Base-by-base conservation (phyloP, 306 rosid species). In the Vicia faba region DNA sequence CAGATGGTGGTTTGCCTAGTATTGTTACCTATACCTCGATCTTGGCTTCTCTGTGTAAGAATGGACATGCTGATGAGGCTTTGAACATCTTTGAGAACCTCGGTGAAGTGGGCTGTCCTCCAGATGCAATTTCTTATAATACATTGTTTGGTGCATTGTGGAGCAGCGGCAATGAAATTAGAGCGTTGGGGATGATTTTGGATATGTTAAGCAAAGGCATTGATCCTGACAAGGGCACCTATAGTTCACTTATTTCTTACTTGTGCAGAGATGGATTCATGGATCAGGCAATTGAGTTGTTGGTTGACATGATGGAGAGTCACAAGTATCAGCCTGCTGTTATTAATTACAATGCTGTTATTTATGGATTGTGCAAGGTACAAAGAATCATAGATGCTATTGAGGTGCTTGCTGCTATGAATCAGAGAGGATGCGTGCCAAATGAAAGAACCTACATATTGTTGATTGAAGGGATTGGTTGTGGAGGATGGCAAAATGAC, bases 211-310 rank as follows among this genome's bases (percentile, higher is more conserved):
- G 63, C 77, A 86, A 82, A 8, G 81, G 79, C 16, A 77, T 87
- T 40, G 85, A 75, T 26, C 91, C 98, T 4, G 96, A 92, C 28
- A 80, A 64, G 70, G 82, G 87, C 50, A 92, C 98, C 0, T 92
- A 92, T 35, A 87, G 87, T 64, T 84, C 91, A 2, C 93, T 92
- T 3, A 80, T 92, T 62, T 87, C 93, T 3, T 81, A 86, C 50
- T 83, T 92, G 86, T 92, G 98, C 78, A 85, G 98, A 78, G 96
- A 92, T 64, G 88, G 93, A 16, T 18, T 92, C 89, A 92, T 89
- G 64, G 75, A 84, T 50, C 84, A 86, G 84, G 98, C 96, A 12
- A 80, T 89, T 20, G 91, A 84, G 61, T 75, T 92, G 87, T 75
- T 89, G 71, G 75, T 80, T 59, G 96, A 87, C 74, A 86, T 92